A percentile compares a stretch with the other conserved stretches of the same genome.
phyloP scores from a whole-genome alignment of 1,284 basidiomycete genomes.

The Athelia psychrophila region DNA sequence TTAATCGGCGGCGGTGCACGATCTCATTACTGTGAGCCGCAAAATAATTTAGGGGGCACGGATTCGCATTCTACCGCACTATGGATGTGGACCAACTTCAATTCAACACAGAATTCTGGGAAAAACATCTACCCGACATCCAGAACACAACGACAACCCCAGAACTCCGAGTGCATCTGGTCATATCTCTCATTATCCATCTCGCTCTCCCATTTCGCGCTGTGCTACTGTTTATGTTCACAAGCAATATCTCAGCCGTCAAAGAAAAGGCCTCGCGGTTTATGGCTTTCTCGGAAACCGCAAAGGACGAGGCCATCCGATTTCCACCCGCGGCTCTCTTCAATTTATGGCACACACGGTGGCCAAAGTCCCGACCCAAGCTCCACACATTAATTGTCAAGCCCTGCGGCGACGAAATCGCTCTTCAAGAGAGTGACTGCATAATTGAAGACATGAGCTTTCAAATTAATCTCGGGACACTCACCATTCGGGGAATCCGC shows the following conservation, averaged over 20 bases:
- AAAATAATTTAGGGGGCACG: too few relatives aligned
- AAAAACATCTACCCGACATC: too few relatives aligned
- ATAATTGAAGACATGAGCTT: conserved; percentile 1
- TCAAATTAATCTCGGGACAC: neutral
- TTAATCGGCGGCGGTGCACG: too few relatives aligned
- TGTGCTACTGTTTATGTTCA: neutral
- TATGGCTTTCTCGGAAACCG: too few relatives aligned
- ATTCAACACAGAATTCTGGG: too few relatives aligned
- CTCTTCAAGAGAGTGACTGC: conserved; percentile 4
- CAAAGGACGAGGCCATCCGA: too few relatives aligned
- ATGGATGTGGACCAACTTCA: neutral
- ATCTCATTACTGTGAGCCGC: too few relatives aligned
- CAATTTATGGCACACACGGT: conserved; percentile 4
- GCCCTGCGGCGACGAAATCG: conserved; percentile 5
- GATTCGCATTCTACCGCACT: conserved; percentile 2
- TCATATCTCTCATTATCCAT: neutral
- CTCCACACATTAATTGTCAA: conserved; percentile 3
- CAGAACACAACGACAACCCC: neutral
- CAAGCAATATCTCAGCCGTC: neutral
- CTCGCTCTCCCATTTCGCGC: neutral
- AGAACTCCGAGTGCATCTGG: neutral
- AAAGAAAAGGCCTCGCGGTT: neutral
- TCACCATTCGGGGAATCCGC: neutral
- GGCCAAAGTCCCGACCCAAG: neutral
- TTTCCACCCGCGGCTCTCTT: conserved; percentile 1